Evolutionary conservation across 2,329 filamentous ascomycete genomes (phyloP).

Genomic region (Pseudohalonectria lignicola): DNA sequence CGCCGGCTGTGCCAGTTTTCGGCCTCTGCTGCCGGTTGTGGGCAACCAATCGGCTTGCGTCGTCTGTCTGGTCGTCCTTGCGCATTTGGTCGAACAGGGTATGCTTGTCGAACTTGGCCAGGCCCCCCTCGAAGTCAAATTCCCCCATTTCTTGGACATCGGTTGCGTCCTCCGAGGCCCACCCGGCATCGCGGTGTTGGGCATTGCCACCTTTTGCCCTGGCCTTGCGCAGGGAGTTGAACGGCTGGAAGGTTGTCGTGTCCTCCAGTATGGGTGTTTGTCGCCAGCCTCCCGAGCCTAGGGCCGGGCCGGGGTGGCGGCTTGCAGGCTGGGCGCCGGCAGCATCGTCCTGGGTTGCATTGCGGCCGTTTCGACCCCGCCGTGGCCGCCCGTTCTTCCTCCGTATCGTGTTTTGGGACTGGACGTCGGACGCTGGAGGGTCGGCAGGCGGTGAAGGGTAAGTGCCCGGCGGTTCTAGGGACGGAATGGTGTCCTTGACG

Average conservation of each 20-base stretch:
- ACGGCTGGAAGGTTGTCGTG: slow-evolving; percentile 52
- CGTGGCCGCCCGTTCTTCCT: slow-evolving; percentile 11
- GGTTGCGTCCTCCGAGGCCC: slow-evolving; percentile 92
- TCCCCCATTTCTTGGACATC: slow-evolving; percentile 90
- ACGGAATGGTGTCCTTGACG: too few relatives aligned
- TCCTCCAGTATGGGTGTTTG: slow-evolving; percentile 50
- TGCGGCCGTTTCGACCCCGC: slow-evolving; percentile 17
- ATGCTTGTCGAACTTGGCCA: slow-evolving; percentile 92
- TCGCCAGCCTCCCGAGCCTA: slow-evolving; percentile 41
- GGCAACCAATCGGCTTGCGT: slow-evolving; percentile 79
- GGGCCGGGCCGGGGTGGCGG: slow-evolving; percentile 13
- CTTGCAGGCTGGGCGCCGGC: slow-evolving; percentile 15
- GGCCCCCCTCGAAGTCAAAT: slow-evolving; percentile 82
- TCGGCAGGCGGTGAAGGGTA: neutral
- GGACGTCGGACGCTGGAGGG: neutral
- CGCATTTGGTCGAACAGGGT: slow-evolving; percentile 86
- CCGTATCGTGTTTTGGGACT: too few relatives aligned
- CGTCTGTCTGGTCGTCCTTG: slow-evolving; percentile 79
- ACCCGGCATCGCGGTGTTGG: slow-evolving; percentile 55
- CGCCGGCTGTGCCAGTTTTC: slow-evolving; percentile 61
- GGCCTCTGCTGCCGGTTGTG: slow-evolving; percentile 61
- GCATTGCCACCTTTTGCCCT: slow-evolving; percentile 28
- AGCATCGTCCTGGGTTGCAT: slow-evolving; percentile 10
- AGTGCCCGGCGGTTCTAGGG: slow-evolving; percentile 4
- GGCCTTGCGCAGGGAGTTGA: slow-evolving; percentile 47